Evolutionary conservation across 2,329 filamentous ascomycete genomes (phyloP), one percentile per base, ranked within the genome.

Genomic region (Mycocentrospora acerina): DNA sequence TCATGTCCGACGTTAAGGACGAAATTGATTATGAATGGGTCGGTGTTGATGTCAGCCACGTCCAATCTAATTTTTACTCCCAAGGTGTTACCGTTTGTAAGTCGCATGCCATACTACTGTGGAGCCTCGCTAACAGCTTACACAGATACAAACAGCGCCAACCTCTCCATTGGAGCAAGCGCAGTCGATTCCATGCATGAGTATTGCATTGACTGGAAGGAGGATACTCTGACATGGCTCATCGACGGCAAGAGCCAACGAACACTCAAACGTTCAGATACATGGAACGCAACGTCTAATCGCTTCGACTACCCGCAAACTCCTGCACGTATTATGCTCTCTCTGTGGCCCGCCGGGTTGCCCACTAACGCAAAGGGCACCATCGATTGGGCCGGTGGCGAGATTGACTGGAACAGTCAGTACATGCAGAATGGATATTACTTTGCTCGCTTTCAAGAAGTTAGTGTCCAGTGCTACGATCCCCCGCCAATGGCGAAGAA

Each of bases 1-100:
- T 97, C 62, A 82, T 96, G 69, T 90, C 87, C 24, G 91, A 97
- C 60, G 86, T 94, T 61, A 95, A 96, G 77, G 93, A 98, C 62
- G 93, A 98, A 71, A 95, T 98, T 59, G 93, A 98, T 72, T 97
- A 89, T 66, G 93, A 98, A 68, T 97, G 86, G 66, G 80, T 98
- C 37, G 93, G 93, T 51, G 79, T 79, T 29, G 88, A 96, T 60
- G 75, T 95, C 46, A 62, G 75, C 31, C 80, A 78, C 47, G 88
- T 86, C 13, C 90, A 98, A 74, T 93, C 90, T 64, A 98, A 98
- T 74, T 98, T 83, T 76, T 98, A 96, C 72, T 96, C 86, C 73
- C 90, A 96, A 72, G 93, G 93, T 62, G 85, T 96, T 48, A 85
- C 88, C 26, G 78, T 91, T 67, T 97, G 89, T 95, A 76, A 75